Conservation (phyloP, 2,329 filamentous ascomycete genomes). For the Colletotrichum sp. region DNA sequence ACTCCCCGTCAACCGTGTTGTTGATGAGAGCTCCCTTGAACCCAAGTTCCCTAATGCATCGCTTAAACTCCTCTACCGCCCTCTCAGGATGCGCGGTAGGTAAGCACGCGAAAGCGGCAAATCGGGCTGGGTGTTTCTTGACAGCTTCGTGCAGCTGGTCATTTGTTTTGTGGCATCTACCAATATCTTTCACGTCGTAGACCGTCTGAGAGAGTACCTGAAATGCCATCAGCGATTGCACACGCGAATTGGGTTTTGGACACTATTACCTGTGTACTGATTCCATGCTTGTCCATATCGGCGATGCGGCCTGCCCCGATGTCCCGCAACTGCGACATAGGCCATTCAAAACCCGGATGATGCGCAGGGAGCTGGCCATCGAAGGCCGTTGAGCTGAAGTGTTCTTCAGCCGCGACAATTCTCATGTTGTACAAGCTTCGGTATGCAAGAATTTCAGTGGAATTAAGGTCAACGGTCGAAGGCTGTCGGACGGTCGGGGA, state of each 20-base stretch:
- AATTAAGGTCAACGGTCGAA: accelerated
- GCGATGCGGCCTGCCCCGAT: background rate
- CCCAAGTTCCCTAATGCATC: background rate
- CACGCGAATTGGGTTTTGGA: background rate
- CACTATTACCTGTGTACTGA: background rate
- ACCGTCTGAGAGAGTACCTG: background rate
- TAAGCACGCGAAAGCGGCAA: background rate
- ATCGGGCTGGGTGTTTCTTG: background rate
- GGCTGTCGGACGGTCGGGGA: accelerated
- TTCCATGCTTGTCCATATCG: background rate
- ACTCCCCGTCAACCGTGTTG: background rate
- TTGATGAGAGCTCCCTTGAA: background rate
- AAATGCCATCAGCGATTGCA: background rate
- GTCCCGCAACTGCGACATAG: background rate
- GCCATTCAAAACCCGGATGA: background rate
- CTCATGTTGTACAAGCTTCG: background rate
- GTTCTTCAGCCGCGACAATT: background rate
- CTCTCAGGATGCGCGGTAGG: background rate
- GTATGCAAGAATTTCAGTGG: background rate
- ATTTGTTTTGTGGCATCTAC: background rate
- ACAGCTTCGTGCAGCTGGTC: background rate
- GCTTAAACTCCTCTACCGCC: background rate
- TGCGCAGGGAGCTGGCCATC: background rate
- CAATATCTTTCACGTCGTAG: background rate
- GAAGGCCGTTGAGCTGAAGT: background rate